Conservation (phyloP, 179 eudicot species). For the Kewa caespitosa region DNA sequence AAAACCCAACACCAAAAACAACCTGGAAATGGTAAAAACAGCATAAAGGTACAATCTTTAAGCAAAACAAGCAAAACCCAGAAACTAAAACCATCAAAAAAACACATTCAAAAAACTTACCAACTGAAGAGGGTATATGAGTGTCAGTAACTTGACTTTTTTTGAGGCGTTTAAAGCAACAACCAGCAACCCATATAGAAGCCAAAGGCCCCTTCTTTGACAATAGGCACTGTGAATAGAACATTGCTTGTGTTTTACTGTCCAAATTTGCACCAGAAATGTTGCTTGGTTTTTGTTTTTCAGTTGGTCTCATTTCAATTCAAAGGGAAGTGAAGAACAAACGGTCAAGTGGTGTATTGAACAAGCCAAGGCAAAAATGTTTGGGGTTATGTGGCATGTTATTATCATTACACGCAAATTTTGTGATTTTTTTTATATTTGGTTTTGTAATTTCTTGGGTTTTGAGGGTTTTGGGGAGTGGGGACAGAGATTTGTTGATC, state of each 20-base stretch:
- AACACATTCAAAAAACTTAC: constrained; percentile 37
- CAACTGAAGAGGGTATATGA: constrained; percentile 70
- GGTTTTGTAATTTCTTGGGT: too few species aligned
- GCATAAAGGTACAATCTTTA: neutral
- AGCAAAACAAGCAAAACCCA: constrained; percentile 14
- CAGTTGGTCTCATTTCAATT: neutral
- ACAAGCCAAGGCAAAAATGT: too few species aligned
- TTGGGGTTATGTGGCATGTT: too few species aligned
- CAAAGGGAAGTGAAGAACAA: constrained; percentile 3
- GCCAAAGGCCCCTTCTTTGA: constrained; percentile 71
- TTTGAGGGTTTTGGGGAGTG: too few species aligned
- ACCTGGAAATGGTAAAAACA: neutral
- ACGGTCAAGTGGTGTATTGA: constrained; percentile 22
- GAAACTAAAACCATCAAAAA: constrained; percentile 10
- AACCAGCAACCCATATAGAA: constrained; percentile 84
- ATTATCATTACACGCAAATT: too few species aligned
- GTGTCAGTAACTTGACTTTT: constrained; percentile 61
- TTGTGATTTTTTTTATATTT: too few species aligned
- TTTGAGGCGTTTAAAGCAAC: constrained; percentile 63
- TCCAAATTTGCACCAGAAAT: too few species aligned
- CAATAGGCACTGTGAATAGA: constrained; percentile 54
- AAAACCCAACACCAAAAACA: neutral
- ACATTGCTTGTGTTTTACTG: constrained; percentile 34
- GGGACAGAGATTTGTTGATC: too few species aligned
- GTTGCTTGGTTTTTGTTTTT: neutral